phyloP scores from a whole-genome alignment of 352 stramenopile genomes.

The Aphanomyces cochlioides region DNA sequence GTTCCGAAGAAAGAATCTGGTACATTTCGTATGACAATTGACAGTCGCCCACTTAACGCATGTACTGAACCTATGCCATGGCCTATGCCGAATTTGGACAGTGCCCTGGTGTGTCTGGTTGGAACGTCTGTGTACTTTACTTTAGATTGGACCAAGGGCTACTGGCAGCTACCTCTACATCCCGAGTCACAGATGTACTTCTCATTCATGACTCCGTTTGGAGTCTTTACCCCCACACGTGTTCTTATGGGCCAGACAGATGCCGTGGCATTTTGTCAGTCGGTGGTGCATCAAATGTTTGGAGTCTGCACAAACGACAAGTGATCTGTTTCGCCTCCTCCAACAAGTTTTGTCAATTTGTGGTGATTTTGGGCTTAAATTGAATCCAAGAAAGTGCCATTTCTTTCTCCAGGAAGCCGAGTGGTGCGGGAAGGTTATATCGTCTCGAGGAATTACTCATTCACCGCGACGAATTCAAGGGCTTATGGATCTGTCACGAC shows the following conservation, averaged over 20 bases:
- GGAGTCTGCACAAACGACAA: constrained; percentile 19
- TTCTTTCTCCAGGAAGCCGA: constrained; percentile 33
- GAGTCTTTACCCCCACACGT: constrained; percentile 28
- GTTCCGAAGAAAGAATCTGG: constrained; percentile 7
- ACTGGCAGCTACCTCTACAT: constrained; percentile 32
- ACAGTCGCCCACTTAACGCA: constrained; percentile 30
- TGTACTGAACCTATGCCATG: constrained; percentile 31
- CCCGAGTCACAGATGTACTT: constrained; percentile 20
- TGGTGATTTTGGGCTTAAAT: constrained; percentile 35
- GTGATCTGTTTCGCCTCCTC: constrained; percentile 30
- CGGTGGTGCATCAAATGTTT: constrained; percentile 32
- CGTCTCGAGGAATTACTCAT: constrained; percentile 3
- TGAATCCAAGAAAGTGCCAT: constrained; percentile 38
- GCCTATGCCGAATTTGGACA: constrained; percentile 30
- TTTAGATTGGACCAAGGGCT: constrained; percentile 27
- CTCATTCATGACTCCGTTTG: constrained; percentile 32
- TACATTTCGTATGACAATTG: constrained; percentile 31
- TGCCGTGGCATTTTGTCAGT: constrained; percentile 29
- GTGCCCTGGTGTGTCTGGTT: not conserved
- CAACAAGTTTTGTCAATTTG: constrained; percentile 30
- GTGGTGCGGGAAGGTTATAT: constrained; percentile 36
- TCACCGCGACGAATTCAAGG: constrained; percentile 17
- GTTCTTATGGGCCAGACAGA: constrained; percentile 34
- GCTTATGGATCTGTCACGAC: not conserved
- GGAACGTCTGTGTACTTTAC: constrained; percentile 1